Conservation (phyloP, 257 asterid genomes). For the Eucommia ulmoides region DNA sequence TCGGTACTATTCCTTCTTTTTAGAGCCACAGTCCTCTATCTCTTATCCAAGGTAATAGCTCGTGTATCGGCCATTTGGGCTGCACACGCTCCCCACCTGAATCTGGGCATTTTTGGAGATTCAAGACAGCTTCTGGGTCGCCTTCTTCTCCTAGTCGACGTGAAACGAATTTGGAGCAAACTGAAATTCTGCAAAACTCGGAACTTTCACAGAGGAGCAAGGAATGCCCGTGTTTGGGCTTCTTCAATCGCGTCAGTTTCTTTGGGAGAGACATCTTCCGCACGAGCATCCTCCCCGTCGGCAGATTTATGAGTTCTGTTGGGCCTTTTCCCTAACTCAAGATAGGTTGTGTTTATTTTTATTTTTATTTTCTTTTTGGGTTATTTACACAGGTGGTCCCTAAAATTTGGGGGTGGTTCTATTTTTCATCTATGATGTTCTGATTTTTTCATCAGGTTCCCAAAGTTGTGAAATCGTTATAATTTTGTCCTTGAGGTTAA, state of each 20-base stretch:
- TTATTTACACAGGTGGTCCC: too few species aligned
- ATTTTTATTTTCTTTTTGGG: too few species aligned
- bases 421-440: too few species aligned
- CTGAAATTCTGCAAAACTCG: constrained; percentile 43
- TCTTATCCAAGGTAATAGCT: constrained; percentile 31
- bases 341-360: too few species aligned
- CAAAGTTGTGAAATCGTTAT: too few species aligned
- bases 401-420: too few species aligned
- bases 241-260: constrained; percentile 68
- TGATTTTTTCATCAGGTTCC: too few species aligned
- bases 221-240: constrained; percentile 74
- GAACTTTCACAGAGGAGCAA: constrained; percentile 49
- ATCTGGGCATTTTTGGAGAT: constrained; percentile 47
- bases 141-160: constrained; percentile 38
- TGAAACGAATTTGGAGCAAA: constrained; percentile 54
- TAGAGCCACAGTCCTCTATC: constrained; percentile 30
- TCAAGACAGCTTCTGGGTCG: constrained; percentile 50
- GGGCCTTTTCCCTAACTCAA: too few species aligned
- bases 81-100: constrained; percentile 42
- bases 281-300: constrained; percentile 33
- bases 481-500: too few species aligned
- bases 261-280: constrained; percentile 37
- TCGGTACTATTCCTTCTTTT: constrained; percentile 28
- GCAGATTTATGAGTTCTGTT: constrained; percentile 21
- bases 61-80: constrained; percentile 35